Base-by-base conservation (phyloP, 2,329 filamentous ascomycete species). In the Delphinella strobiligena region DNA sequence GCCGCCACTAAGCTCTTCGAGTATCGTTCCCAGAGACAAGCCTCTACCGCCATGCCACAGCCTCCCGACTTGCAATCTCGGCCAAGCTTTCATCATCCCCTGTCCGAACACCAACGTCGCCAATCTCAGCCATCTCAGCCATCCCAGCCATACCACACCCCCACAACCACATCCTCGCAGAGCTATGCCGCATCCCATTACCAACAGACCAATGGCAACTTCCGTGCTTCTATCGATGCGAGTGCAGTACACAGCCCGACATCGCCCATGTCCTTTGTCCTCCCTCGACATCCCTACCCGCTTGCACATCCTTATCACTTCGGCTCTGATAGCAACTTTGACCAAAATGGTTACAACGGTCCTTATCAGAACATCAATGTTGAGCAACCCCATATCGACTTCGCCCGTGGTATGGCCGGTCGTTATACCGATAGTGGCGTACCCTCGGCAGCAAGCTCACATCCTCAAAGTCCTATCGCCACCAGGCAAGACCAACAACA, bases 291-390 rank as follows among this genome's bases (percentile, higher is more conserved):
- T 31, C 27, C 19, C 34, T 33, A 5, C 10, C 30, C 36, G 9
- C 14, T 8, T 22, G 27, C 41, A 11, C 31, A 37, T 3, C 18
- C 36, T 17, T 38, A 33, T 32, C 40, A 37, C 11, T 42, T 43
- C 15, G 41, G 41, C 10, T 31, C 41, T 4, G 41, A 43, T 19
- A 39, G 32, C 27, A 39, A 36, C 15, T 43, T 43, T 18, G 31
- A 32, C 19, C 31, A 34, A 36, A 19, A 24, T 16, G 41, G 41
- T 14, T 43, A 38, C 33, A 30, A 32, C 19, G 41, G 35, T n/a
- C 36, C 41, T 5, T 43, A 39, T 14, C 19, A 39, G 19, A 29
- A 16, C 17, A 16, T 36, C 15, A 31, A 42, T 19, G 36, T 14
- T 17, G 37, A 19, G 16, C 41, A 43, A 17, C 31, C 4, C 22